These are phyloP conservation scores for Cerioporus squamosus DNA, from an alignment of 1,284 basidiomycete species.

Conservation along the genomic window DNA sequence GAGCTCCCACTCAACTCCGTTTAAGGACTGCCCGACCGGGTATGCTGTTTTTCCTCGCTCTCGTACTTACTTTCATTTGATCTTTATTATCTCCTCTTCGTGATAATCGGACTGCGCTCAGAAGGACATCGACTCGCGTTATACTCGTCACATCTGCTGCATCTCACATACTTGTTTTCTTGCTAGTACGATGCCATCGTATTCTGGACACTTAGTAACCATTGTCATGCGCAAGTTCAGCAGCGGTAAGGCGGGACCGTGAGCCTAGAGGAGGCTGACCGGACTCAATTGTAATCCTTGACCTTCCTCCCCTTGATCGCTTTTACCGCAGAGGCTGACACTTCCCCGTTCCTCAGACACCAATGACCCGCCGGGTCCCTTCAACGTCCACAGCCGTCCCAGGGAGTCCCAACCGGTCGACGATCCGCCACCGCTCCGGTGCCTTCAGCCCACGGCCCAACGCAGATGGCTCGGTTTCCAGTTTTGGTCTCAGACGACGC, in stretches of 20 bases:
- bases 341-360: neutral
- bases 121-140: constrained; percentile 16
- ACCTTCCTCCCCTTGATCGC: no score
- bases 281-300: no score
- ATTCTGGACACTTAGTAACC: constrained; percentile 7
- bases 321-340: constrained; percentile 12
- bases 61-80: constrained; percentile 1
- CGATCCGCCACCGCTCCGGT: constrained; percentile 30
- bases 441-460: constrained; percentile 23
- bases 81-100: constrained; percentile 1
- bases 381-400: constrained; percentile 23
- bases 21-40: constrained; percentile 34
- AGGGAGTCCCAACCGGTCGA: constrained; percentile 9
- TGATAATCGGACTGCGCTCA: constrained; percentile 14
- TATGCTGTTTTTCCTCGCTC: constrained; percentile 1
- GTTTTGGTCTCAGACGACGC: neutral
- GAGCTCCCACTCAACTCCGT: constrained; percentile 61
- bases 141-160: constrained; percentile 17
- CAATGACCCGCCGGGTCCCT: constrained; percentile 27
- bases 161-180: constrained; percentile 13
- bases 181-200: constrained; percentile 24
- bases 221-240: neutral
- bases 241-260: no score
- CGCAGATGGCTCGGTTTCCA: neutral
- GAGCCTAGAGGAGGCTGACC: no score